Base-by-base conservation (phyloP, 352 stramenopile genomes). In the Nothophytophthora sp. region DNA sequence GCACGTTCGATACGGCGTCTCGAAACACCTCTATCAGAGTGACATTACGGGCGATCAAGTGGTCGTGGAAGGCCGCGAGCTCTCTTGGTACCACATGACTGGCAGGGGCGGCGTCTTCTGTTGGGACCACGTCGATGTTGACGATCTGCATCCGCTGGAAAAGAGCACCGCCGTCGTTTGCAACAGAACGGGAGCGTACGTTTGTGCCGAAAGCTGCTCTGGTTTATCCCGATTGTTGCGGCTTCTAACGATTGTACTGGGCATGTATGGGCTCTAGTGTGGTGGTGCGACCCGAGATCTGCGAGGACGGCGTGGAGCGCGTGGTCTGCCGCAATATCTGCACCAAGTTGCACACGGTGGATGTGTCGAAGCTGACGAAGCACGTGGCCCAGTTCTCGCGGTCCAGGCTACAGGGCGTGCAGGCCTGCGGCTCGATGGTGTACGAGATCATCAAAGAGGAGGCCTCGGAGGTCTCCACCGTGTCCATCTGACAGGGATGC, bases 41-140 rank as follows among this genome's bases (percentile, higher is more conserved):
- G 22, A 37, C 22, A 28, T 18, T 34, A 33, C 13, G 2, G 43
- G 52, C 19, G 50, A 40, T 5, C 37, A 59, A 43, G 27, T 64
- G 11, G 37, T 48, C 4, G 32, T 70, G 9, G 38, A 70, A 41
- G 23, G 37, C 4, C 61, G 43, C 9, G 41, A 23, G 3, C 36
- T 49, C 3, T 53, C 41, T 3, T 57, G 58, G 40, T 61, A 65
- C 40, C 38, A 33, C 16, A 35, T 63, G 8, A 39, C 36, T 1
- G 41, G 43, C 16, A 50, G 51, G 23, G 38, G 47, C 24, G 54
- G 37, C 15, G 45, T 70, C 23, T 41, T 70, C 16, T 37, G 58
- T 12, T 70, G 55, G 48, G 55, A 66, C 41, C 65, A 53, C 42
- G 60, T 66, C 5, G 60, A 70, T 30, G 49, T 41, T 5, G 60